Percentiles rank a stretch among this genome's conserved stretches.
phyloP scores from a whole-genome alignment of 306 rosid genomes.

The Bauhinia variegata region DNA sequence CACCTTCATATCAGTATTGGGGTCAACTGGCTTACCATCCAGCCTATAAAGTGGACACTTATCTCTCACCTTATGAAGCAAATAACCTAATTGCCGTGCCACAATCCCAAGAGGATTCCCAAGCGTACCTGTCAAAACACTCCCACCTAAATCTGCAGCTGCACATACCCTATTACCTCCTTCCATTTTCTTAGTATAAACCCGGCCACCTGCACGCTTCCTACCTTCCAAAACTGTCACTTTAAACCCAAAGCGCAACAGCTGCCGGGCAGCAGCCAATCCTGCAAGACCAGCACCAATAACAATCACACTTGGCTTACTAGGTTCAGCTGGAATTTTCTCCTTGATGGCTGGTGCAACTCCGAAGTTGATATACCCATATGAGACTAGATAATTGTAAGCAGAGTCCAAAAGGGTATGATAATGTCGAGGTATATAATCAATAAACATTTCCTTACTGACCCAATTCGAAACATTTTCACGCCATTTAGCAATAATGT shows the following conservation, averaged over 20 bases:
- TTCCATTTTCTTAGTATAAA: constrained; percentile 92
- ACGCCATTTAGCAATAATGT: constrained; percentile 93
- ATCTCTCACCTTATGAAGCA: constrained; percentile 89
- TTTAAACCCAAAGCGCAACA: constrained; percentile 85
- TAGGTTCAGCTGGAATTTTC: constrained; percentile 57
- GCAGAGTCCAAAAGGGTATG: constrained; percentile 72
- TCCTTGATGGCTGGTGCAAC: constrained; percentile 69
- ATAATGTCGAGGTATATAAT: constrained; percentile 65
- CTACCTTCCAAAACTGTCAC: constrained; percentile 88
- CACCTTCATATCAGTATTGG: constrained; percentile 80
- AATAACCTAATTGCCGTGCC: constrained; percentile 74
- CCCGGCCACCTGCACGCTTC: constrained; percentile 88
- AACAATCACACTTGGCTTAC: constrained; percentile 62
- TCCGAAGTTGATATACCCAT: constrained; percentile 84
- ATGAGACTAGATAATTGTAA: constrained; percentile 72
- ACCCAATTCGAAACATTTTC: constrained; percentile 85
- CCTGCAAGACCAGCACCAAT: constrained; percentile 91
- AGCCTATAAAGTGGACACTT: constrained; percentile 81
- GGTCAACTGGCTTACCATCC: constrained; percentile 84
- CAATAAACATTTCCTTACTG: constrained; percentile 63
- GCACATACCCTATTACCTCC: constrained; percentile 82
- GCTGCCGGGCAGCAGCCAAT: constrained; percentile 87
- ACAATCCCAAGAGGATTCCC: constrained; percentile 95
- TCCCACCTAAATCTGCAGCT: constrained; percentile 96
- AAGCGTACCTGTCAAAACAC: constrained; percentile 90